Evolutionary conservation across 2,329 filamentous ascomycete species (phyloP), one percentile per base, ranked within the genome.

Genomic region (Eutypella sp.): DNA sequence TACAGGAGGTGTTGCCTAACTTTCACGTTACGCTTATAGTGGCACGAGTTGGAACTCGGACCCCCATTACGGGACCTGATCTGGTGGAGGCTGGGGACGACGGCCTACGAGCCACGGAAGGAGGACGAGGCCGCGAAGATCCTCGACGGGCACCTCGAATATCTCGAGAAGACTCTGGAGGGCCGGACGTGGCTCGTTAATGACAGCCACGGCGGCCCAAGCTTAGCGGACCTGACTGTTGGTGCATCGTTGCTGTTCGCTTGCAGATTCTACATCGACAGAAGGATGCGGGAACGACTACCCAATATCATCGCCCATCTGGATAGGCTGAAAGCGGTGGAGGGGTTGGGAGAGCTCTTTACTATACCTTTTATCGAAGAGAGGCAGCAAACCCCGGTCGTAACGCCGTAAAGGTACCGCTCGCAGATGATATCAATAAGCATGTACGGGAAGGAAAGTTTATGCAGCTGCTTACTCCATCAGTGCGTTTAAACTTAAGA

Each of bases 31-130:
- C 11, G 29, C 11, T n/a, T 33, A 42, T 51, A 48, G 34, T 58
- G 55, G 42, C 53, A 58, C 1, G 51, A 59, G 23, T 47, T 53
- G 7, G 42, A 49, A 33, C 11, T 47, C 13, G 31, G 18, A 5
- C 20, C 13, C 29, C 4, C 5, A 10, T 15, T 43, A 10, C 2
- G n/a, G 9, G 24, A 34, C n/a, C 40, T 43, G 16, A 22, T n/a
- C 16, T 8, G 8, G 15, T 31, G 45, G 38, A 20, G 31, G 15
- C 20, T 37, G 5, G 45, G 40, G 22, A 27, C 33, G 25, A 20
- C 40, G 13, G 4, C 25, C 13, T 47, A 42, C 18, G 45, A 47
- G 15, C 10, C 15, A 8, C 15, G 3, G 18, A 43, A 34, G 18
- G 40, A 47, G 45, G 40, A 20, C 18, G 11, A 18, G 6, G 27